Conservation (phyloP, 768 basidiomycete genomes). For the Clavaria fumosa region DNA sequence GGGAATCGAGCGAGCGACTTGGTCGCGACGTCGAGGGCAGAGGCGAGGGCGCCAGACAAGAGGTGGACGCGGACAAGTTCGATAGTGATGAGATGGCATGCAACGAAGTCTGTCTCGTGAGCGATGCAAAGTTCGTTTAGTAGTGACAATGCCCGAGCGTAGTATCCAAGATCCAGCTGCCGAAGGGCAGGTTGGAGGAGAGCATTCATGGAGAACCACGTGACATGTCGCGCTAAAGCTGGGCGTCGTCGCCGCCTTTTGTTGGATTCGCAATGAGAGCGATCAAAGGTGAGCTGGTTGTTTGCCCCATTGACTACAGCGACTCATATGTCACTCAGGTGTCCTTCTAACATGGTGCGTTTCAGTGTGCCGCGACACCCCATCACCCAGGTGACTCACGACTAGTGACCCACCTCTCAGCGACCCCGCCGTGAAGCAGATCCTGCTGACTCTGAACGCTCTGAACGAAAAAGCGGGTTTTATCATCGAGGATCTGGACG, state of each 20-base stretch:
- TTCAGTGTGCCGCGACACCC: neutral
- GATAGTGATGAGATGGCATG: neutral
- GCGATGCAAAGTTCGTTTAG: neutral
- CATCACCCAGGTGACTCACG: neutral
- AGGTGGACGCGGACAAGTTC: neutral
- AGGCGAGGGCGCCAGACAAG: neutral
- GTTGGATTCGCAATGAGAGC: neutral
- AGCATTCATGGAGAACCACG: neutral
- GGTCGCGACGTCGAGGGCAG: neutral
- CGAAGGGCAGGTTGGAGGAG: neutral
- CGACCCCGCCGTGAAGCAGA: slow-evolving; percentile 83
- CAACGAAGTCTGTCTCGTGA: no score
- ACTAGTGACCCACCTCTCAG: slow-evolving; percentile 26
- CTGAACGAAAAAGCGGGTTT: slow-evolving; percentile 62
- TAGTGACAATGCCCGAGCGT: neutral
- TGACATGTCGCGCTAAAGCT: neutral
- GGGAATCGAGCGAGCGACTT: neutral
- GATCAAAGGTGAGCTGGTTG: neutral
- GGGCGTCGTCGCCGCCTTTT: neutral
- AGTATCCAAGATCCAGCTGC: neutral
- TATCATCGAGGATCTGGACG: slow-evolving; percentile 79
- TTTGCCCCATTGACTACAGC: neutral
- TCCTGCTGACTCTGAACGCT: slow-evolving; percentile 64
- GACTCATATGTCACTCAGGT: neutral
- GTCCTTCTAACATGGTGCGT: neutral